Evolutionary conservation across 768 basidiomycete species (phyloP), one percentile per base, ranked within the genome.

Genomic region (Russula griseocarnosa): DNA sequence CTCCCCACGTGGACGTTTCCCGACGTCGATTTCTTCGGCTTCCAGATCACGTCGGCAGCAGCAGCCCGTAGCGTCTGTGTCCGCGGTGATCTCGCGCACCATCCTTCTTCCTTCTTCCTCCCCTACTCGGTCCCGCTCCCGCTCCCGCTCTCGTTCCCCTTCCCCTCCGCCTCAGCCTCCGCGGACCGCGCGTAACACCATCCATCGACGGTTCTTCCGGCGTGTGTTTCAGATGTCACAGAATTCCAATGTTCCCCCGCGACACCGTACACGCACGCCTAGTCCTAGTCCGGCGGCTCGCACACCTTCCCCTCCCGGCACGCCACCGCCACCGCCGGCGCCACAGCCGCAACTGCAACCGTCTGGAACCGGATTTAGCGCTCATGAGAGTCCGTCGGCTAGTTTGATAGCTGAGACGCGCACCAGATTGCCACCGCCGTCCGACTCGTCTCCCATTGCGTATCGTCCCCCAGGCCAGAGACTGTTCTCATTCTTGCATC

Each of bases 381-480:
- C 14, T 51, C 4, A 26, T 9, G 26, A 30, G 14, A 42, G 32
- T 28, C 40, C 14, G 10, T 47, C n/a, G 32, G 18, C 38, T 0
- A 36, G 47, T 11, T 18, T 2, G 38, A 65, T 65, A 60, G 53
- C 54, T 8, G 63, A 65, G 58, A 65, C 58, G 11, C 63, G 58
- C 22, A 51, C 63, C 38, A 49, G 63, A 34, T 60, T 65, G 47
- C 58, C 63, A 14, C 63, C 63, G 10, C 49, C 58, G 22, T 54
- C 18, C 8, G 58, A 55, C 11, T 14, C 22, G 22, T 22, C 58
- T 10, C 54, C 63, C 18, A 36, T 65, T n/a, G 47, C 30, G n/a
- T 56, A 60, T 47, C 63, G 63, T 34, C 58, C 58, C n/a, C 63
- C 63, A 14, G 57, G 62, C 3, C 58, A 49, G 38, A 60, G 58